Evolutionary conservation across 495 filamentous ascomycete species (phyloP).

Genomic region (Clohesyomyces aquaticus): DNA sequence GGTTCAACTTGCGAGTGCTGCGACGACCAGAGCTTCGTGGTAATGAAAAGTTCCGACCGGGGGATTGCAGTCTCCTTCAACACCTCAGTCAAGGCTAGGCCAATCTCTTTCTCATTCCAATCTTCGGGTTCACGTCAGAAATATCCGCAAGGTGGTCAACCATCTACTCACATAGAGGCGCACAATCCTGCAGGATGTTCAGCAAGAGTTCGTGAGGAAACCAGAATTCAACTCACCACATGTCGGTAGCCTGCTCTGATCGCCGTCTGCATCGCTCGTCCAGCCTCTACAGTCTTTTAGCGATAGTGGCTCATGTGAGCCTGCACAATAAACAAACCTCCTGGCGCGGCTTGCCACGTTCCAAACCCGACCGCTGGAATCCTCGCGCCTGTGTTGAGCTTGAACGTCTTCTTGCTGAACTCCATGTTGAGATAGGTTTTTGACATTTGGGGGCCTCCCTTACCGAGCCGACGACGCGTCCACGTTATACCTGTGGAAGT

Average conservation of each 20-base stretch:
- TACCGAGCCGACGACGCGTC: too few relatives aligned
- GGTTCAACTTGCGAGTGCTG: slow-evolving; percentile 15
- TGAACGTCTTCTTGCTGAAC: slow-evolving; percentile 12
- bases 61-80: slow-evolving; percentile 15
- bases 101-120: slow-evolving; percentile 33
- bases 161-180: slow-evolving; percentile 15
- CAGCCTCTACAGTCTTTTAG: slow-evolving; percentile 6
- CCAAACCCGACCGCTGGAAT: slow-evolving; percentile 28
- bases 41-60: slow-evolving; percentile 25
- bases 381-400: slow-evolving; percentile 24
- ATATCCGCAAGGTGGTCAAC: background rate
- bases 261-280: slow-evolving; percentile 16
- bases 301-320: background rate
- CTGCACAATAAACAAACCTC: slow-evolving; percentile 6
- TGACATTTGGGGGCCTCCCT: too few relatives aligned
- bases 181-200: slow-evolving; percentile 11
- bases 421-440: background rate
- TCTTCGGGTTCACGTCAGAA: slow-evolving; percentile 10
- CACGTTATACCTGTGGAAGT: background rate
- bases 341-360: slow-evolving; percentile 22
- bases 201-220: background rate
- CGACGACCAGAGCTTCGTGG: slow-evolving; percentile 28
- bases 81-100: slow-evolving; percentile 7
- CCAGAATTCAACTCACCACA: slow-evolving; percentile 1
- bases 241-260: slow-evolving; percentile 28